Evolutionary conservation across 1,284 basidiomycete species (phyloP).

Genomic region (Puccinia triticina): DNA sequence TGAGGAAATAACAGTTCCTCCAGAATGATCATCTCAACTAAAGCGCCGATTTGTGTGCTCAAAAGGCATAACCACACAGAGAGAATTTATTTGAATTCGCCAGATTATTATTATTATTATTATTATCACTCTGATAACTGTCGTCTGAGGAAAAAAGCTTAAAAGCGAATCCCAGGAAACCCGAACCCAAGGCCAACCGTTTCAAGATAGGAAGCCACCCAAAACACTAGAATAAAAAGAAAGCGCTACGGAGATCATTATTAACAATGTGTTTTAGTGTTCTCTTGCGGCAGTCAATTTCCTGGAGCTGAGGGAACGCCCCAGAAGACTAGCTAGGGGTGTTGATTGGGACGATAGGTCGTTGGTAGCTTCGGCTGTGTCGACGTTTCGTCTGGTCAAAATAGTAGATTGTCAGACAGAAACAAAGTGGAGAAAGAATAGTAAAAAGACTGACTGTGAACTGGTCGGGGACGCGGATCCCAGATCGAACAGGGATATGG

Average conservation of each 20-base stretch:
- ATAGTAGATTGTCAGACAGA: not conserved
- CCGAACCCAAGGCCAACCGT: not conserved
- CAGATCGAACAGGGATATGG: not conserved
- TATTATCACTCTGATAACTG: not conserved
- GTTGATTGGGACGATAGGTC: not conserved
- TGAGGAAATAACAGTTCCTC: too few relatives aligned
- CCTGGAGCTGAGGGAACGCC: constrained; percentile 3
- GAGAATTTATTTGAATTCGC: not conserved
- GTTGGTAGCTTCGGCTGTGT: not conserved
- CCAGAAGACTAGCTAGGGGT: not conserved
- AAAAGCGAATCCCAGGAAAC: not conserved
- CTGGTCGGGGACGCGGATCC: not conserved
- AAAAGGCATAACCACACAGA: too few relatives aligned
- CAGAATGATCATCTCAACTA: too few relatives aligned
- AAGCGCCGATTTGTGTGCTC: too few relatives aligned
- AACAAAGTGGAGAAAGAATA: too few relatives aligned
- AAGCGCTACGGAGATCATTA: not conserved
- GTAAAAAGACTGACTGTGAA: constrained; percentile 2
- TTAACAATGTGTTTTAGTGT: not conserved
- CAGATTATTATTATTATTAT: not conserved
- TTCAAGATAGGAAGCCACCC: too few relatives aligned
- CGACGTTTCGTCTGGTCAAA: not conserved
- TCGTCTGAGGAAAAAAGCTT: not conserved
- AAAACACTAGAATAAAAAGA: not conserved
- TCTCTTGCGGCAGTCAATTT: constrained; percentile 4